Conservation (phyloP, 768 basidiomycete species). For the Trametes gibbosa region DNA sequence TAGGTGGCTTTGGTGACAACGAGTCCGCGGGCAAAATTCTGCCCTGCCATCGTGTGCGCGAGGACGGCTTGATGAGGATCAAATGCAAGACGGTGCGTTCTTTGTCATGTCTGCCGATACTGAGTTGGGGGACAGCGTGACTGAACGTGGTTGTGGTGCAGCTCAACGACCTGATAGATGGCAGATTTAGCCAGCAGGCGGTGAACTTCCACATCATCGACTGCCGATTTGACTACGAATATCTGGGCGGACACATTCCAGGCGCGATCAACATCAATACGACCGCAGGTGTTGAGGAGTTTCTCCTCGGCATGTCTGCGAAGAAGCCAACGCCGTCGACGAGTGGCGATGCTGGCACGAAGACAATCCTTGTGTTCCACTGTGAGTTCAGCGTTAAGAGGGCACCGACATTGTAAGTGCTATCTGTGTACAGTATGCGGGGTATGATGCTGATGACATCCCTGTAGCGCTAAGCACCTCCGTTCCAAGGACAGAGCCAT, state of each 20-base stretch:
- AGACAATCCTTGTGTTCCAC: conserved; percentile 92
- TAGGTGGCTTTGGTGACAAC: conserved; percentile 89
- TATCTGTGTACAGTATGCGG: background rate
- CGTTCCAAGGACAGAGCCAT: conserved; percentile 85
- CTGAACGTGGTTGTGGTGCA: conserved; percentile 31
- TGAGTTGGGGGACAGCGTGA: background rate
- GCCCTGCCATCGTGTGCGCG: conserved; percentile 90
- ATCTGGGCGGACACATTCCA: conserved; percentile 86
- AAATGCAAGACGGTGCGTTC: conserved; percentile 68
- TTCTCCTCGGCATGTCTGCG: conserved; percentile 59
- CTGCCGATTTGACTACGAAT: conserved; percentile 98
- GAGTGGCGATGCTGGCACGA: conserved; percentile 71
- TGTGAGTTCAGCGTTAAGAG: conserved; percentile 97
- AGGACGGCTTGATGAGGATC: conserved; percentile 95
- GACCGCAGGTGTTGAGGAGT: conserved; percentile 72
- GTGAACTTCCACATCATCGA: conserved; percentile 81
- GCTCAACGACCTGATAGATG: conserved; percentile 78
- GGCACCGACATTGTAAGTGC: conserved; percentile 88
- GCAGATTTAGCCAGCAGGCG: conserved; percentile 64
- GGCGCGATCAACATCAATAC: conserved; percentile 93
- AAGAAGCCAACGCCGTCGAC: conserved; percentile 62
- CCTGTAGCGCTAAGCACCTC: conserved; percentile 82
- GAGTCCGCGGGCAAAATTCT: conserved; percentile 91
- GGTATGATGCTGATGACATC: background rate
- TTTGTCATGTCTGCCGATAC: background rate